Evolutionary conservation across 2,329 filamentous ascomycete genomes (phyloP), one percentile per base, ranked within the genome.

Genomic region (Aspergillus fischeri): DNA sequence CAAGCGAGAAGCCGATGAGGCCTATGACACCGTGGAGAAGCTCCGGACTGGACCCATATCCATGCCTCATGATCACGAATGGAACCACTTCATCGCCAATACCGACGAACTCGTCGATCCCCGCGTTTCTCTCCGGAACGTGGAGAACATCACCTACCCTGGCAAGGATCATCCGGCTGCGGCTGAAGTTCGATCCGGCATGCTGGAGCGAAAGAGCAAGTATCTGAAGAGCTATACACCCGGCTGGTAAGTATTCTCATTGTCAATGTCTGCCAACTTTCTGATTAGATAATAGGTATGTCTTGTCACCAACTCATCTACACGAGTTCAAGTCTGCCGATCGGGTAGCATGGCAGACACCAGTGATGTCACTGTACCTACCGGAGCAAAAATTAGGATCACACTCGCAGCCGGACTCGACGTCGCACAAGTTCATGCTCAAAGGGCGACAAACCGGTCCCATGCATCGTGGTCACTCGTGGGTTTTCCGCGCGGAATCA

Each of bases 291-390:
- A 35, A 32, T 65, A 94, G 90, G 91, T 97, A 97, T 74, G 92
- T 97, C 50, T 80, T 99, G 65, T 96, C 94, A 66, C 91, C 94
- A 17, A 97, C 94, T 55, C 94, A 99, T 76, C 83, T 99, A 24
- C 94, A 99, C 78, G 94, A 99, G 76, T 99, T 97, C 83, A 97
- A 96, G 74, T 96, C 92, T n/a, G 91, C 92, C 64, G 93, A 97
- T 76, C 92, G 93, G 73, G 89, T 87, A 61, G 81, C 82, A 66
- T 82, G 85, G 58, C 91, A 94, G 75, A 88, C 90, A 42, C 94
- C 94, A 0, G 86, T 97, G 71, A 97, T 99, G 93, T 97, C 94
- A 45, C 81, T 99, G 55, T 96, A 94, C 71, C 84, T 99, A 28
- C 90, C 90, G 6, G 94, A 97, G 66, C 94, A 97, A 76, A 97